These are phyloP conservation scores for Xylaria sp. DNA, from an alignment of 2,329 filamentous ascomycete species.

Conservation along the genomic window DNA sequence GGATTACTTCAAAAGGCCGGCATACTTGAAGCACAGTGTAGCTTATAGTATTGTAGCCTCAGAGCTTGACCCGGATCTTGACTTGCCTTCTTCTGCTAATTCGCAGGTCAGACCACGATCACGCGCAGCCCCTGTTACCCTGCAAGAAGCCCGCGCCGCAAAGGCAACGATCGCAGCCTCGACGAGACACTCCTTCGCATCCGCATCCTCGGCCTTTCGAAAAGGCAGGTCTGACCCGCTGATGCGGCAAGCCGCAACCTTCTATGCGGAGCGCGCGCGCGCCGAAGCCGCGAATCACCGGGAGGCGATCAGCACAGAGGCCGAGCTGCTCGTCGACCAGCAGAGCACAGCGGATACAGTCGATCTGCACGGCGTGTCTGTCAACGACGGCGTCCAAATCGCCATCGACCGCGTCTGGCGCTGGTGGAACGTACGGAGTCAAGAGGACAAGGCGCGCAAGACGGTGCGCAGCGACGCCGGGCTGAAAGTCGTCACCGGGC, in stretches of 20 bases:
- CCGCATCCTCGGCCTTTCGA: slow-evolving; percentile 57
- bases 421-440: slow-evolving; percentile 83
- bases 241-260: slow-evolving; percentile 79
- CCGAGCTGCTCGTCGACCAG: slow-evolving; percentile 74
- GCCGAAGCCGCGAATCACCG: slow-evolving; percentile 70
- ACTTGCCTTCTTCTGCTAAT: background rate
- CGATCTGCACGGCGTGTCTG: slow-evolving; percentile 86
- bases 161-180: slow-evolving; percentile 40
- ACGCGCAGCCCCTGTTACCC: slow-evolving; percentile 19
- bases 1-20: slow-evolving; percentile 56
- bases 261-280: slow-evolving; percentile 78
- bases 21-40: slow-evolving; percentile 49
- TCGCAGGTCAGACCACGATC: background rate
- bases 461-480: slow-evolving; percentile 60
- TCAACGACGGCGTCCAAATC: slow-evolving; percentile 84
- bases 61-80: slow-evolving; percentile 30
- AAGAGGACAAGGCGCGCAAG: slow-evolving; percentile 70
- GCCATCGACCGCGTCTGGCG: slow-evolving; percentile 70
- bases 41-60: slow-evolving; percentile 47
- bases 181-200: slow-evolving; percentile 47
- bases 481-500: slow-evolving; percentile 83
- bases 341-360: slow-evolving; percentile 72
- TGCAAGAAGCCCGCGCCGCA: slow-evolving; percentile 36
- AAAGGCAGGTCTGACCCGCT: slow-evolving; percentile 74
- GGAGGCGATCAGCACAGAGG: slow-evolving; percentile 70